Evolutionary conservation across 768 basidiomycete genomes (phyloP).

Genomic region (Suillus lakei): DNA sequence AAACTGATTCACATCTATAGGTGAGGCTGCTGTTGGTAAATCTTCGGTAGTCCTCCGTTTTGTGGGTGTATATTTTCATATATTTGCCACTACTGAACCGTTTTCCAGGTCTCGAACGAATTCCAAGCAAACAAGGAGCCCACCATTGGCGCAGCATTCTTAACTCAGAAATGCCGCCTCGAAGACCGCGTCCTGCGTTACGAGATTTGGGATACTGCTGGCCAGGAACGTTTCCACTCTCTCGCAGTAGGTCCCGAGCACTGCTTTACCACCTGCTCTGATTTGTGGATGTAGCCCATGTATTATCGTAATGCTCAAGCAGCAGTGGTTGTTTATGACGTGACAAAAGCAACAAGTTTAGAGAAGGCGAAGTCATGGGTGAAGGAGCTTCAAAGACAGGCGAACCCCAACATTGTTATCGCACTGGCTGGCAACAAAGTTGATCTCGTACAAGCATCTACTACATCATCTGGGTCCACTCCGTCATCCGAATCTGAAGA

Average conservation of each 20-base stretch:
- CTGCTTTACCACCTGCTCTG: constrained; percentile 11
- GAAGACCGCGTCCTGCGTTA: constrained; percentile 93
- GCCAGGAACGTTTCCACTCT: constrained; percentile 97
- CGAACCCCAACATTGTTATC: constrained; percentile 99
- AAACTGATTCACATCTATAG: constrained; percentile 44
- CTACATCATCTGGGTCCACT: constrained; percentile 51
- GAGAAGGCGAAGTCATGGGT: constrained; percentile 99
- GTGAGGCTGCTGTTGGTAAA: constrained; percentile 98
- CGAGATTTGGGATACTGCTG: constrained; percentile 98
- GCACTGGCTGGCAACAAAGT: constrained; percentile 98
- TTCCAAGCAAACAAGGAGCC: constrained; percentile 99
- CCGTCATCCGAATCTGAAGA: constrained; percentile 77
- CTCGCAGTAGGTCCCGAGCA: constrained; percentile 69
- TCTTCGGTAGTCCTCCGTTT: constrained; percentile 98
- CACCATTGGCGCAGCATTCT: constrained; percentile 95
- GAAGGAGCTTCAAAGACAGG: constrained; percentile 97
- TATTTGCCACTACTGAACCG: constrained; percentile 10
- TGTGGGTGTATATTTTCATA: constrained; percentile 51
- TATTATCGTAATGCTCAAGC: constrained; percentile 99
- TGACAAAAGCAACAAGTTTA: constrained; percentile 93
- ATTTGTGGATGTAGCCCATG: constrained; percentile 72
- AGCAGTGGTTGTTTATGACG: constrained; percentile 97
- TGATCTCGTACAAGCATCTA: constrained; percentile 78
- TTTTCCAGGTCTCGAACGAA: constrained; percentile 84
- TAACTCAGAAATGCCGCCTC: constrained; percentile 93